Base-by-base conservation (phyloP, 2,329 filamentous ascomycete species). In the Pseudopyricularia cyperi region DNA sequence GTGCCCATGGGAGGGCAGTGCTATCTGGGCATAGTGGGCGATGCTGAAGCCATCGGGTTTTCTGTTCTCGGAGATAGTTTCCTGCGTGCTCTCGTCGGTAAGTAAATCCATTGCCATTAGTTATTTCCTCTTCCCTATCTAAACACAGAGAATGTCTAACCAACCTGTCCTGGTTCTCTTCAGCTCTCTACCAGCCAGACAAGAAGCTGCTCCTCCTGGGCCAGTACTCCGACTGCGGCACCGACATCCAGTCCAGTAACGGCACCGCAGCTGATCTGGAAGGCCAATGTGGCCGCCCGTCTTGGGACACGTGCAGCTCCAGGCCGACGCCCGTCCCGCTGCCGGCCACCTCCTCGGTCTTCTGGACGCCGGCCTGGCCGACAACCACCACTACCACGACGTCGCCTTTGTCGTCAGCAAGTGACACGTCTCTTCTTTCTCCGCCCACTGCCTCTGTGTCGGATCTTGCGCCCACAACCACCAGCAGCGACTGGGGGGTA, bases 1-100 rank as follows among this genome's bases (percentile, higher is more conserved):
- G 49, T 54, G 30, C 54, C 55, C 6, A 32, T 32, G 1, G 37
- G 52, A 4, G 52, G 48, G 1, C 26, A 54, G 19, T 59, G 57
- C 46, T 50, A 57, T 24, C 12, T 59, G 30, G 57, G 56, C 3
- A 39, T 53, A 7, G 32, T 47, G 3, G 55, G 52, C n/a, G 48
- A 55, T 3, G 53, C 56, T 15, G 28, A 51, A 6, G 51, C 35
- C 8, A 48, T 37, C 3, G 32, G 48, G 3, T 55, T 59, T n/a
- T 57, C 51, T 26, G 54, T 59, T 9, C 54, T 59, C 7, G 57
- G 57, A 4, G 57, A 59, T 26, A 57, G 55, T 1, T 58, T 59
- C 37, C 34, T 59, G 26, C 57, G 57, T 7, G 48, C 42, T 11
- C 32, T 53, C 15, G 48, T 51, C 12, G 51, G 51, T 48, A 19